Conservation (phyloP, 2,329 filamentous ascomycete species). For the Colletotrichum viniferum region DNA sequence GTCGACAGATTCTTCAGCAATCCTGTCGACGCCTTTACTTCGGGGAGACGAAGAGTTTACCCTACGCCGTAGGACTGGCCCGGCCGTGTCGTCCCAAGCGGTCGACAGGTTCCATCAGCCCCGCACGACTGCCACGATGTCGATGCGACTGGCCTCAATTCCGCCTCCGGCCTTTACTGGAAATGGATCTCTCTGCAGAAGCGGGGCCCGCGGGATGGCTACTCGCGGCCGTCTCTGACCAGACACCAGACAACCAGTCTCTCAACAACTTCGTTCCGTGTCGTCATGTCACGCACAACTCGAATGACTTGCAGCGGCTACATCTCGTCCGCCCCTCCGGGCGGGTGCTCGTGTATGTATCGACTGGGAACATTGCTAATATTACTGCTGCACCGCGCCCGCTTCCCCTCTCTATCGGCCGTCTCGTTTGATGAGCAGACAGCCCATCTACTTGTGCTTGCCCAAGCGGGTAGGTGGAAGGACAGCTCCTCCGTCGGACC, state of each 20-base stretch:
- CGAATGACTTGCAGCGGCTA: slow-evolving; percentile 22
- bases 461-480: neutral
- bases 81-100: neutral
- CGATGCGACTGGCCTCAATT: slow-evolving; percentile 14
- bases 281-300: slow-evolving; percentile 15
- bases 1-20: slow-evolving; percentile 8
- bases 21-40: neutral
- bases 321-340: neutral
- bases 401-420: neutral
- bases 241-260: neutral
- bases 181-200: slow-evolving; percentile 13
- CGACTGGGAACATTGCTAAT: neutral
- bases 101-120: neutral
- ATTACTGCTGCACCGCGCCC: neutral
- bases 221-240: neutral
- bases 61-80: neutral
- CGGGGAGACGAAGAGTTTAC: neutral
- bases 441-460: neutral
- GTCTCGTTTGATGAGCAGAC: neutral
- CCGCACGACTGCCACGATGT: slow-evolving; percentile 9
- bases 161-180: slow-evolving; percentile 8
- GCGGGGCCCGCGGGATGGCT: neutral
- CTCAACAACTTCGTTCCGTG: neutral
- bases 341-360: neutral
- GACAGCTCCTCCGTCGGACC: neutral